Evolutionary conservation across 129 eudicot species (phyloP), one percentile per base, ranked within the genome.

Genomic region (Escallonia rubra): DNA sequence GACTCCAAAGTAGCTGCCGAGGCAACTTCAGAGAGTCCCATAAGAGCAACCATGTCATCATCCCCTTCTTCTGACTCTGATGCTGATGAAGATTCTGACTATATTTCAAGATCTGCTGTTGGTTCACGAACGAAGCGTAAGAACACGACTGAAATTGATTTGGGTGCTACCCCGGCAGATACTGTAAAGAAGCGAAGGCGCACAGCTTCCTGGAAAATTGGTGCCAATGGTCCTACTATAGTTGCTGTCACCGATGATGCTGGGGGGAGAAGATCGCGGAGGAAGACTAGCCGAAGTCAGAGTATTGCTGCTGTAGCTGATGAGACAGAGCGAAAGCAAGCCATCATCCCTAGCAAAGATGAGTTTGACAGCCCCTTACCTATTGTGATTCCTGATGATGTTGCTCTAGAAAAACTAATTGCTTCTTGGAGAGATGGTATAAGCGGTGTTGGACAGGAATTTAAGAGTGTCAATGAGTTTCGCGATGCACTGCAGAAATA

Each of bases 141-240:
- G 34, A 65, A 67, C 74, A 68, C 67, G 40, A 51, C 54, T 54
- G 70, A 58, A 57, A 62, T 72, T 59, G 79, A 74, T 59, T 61
- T 45, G 55, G 65, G 57, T 40, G 72, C 77, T 40, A 88, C 82
- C 76, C 96, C 91, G 51, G 88, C 89, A 65, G 93, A 83, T 74
- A 75, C 90, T 68, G 96, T 81, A 7, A 83, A 83, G 75, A 86
- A 89, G 73, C 80, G 93, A 73, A 83, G 87, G 79, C 92, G 90
- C 41, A 83, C 84, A 56, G 90, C 90, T 57, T 86, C 87, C 41
- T 83, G 90, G 93, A 83, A 69, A 62, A 51, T 85, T 16, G 96
- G 90, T 59, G 80, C 82, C 11, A 82, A 81, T 57, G 93, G 87
- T 69, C 82, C 82, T 41, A 81, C 86, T 59, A 79, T 83, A 61